Evolutionary conservation across 331 rosid species (phyloP), one percentile per base, ranked within the genome.

Genomic region (Spiraea crenata): DNA sequence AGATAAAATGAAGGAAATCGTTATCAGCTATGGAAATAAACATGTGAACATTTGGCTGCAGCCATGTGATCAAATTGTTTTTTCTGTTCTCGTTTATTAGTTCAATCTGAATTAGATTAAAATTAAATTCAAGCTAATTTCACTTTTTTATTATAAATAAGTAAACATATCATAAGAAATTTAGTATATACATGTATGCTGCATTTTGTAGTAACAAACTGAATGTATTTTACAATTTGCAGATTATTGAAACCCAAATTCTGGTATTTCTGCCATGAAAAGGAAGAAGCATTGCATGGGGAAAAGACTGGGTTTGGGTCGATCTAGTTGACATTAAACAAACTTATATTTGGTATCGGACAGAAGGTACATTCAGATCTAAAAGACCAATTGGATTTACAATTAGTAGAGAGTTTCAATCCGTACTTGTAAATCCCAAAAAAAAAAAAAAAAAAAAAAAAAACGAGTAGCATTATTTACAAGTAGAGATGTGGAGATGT

Each of bases 401-500:
- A 65, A 15, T 38, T 8, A 12, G 2, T 35, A 31, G 51, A 57
- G 35, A 37, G 12, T 58, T 58, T 35, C 77, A 48, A 5, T 74
- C 51, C 57, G 31, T 25, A 25, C 31, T 25, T 25, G 31, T 25
- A 25, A 25, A 25, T 25, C 31, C n/a, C n/a, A n/a, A n/a, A n/a
- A n/a, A n/a, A n/a, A n/a, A n/a, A n/a, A n/a, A n/a, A n/a, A 25
- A 25, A 25, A 25, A 51, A 7, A 51, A 9, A 37, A 54, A 48
- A 15, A 41, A 38, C 31, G 12, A 12, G 16, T 10, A 4, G 45
- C 15, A 7, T 37, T 57, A 31, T 72, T 75, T 69, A 42, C 41
- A 25, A 70, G 62, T 11, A 42, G 54, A 45, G 56, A 61, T 74
- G 74, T 19, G 73, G 57, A 57, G 81, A 2, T 81, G 87, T 83